Evolutionary conservation across 768 basidiomycete genomes (phyloP).

Genomic region (Phylloporus sp.): DNA sequence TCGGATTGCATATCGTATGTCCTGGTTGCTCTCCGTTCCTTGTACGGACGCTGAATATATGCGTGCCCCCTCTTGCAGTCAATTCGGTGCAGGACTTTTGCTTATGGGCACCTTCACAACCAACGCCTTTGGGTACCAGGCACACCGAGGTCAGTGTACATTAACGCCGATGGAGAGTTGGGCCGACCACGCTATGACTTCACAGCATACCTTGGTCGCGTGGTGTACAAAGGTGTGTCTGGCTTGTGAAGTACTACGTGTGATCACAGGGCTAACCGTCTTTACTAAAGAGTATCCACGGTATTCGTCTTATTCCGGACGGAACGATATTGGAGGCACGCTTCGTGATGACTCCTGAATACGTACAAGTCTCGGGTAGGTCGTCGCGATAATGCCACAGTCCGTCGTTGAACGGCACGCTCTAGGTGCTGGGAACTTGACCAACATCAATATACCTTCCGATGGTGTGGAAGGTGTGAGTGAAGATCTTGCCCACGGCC

Average conservation of each 20-base stretch:
- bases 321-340: conserved; percentile 66
- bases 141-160: conserved; percentile 50
- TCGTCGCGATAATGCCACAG: conserved; percentile 11
- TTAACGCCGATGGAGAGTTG: conserved; percentile 5
- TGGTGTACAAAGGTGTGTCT: conserved; percentile 45
- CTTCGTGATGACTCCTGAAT: conserved; percentile 70
- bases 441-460: conserved; percentile 55
- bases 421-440: conserved; percentile 62
- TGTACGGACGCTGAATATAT: not conserved
- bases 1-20: conserved; percentile 61
- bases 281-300: conserved; percentile 44
- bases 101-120: conserved; percentile 46
- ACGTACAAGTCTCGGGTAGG: conserved; percentile 62
- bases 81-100: conserved; percentile 57
- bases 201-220: conserved; percentile 44
- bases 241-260: not conserved
- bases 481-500: conserved; percentile 55
- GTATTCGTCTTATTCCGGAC: conserved; percentile 64
- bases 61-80: conserved; percentile 31
- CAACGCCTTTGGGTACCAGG: conserved; percentile 51
- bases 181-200: conserved; percentile 13
- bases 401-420: conserved; percentile 21
- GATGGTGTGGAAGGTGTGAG: conserved; percentile 57
- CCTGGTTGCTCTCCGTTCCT: not conserved
- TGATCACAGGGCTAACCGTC: not conserved